These are phyloP conservation scores for Fonsecaea pugnacius DNA, from an alignment of 2,329 filamentous ascomycete species.

Conservation along the genomic window DNA sequence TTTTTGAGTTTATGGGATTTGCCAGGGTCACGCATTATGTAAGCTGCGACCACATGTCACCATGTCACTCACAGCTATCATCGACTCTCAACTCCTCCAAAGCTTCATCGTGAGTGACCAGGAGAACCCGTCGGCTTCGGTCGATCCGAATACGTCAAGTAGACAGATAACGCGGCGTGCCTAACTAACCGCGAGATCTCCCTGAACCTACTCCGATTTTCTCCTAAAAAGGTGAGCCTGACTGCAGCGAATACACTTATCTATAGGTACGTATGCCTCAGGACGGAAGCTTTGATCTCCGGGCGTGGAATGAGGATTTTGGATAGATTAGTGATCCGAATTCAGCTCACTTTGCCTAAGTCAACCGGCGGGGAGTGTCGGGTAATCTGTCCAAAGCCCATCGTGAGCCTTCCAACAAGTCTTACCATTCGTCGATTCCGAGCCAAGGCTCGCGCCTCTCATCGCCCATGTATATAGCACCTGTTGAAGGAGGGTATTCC, in stretches of 20 bases:
- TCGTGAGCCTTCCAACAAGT: not conserved
- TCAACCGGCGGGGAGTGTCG: not conserved
- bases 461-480: not conserved
- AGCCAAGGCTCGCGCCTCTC: not conserved
- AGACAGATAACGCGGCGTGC: not conserved
- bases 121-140: not conserved
- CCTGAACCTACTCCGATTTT: conserved; percentile 6
- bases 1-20: conserved; percentile 14
- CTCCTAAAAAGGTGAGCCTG: not conserved
- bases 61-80: not conserved
- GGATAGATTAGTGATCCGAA: not conserved
- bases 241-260: not conserved
- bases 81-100: not conserved
- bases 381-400: not conserved
- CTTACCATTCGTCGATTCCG: not conserved
- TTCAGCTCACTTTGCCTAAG: not conserved
- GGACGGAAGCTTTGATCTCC: not conserved
- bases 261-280: not conserved
- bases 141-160: conserved; percentile 16
- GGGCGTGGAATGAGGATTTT: not conserved
- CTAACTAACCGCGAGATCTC: not conserved
- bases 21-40: conserved; percentile 3
- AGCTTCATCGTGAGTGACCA: not conserved
- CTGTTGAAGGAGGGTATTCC: not conserved
- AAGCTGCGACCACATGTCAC: not conserved